A percentile compares a stretch with the other conserved stretches of the same genome.
These are phyloP conservation scores for Cadophora sp. DNA, from an alignment of 2,329 filamentous ascomycete genomes.

Conservation along the genomic window DNA sequence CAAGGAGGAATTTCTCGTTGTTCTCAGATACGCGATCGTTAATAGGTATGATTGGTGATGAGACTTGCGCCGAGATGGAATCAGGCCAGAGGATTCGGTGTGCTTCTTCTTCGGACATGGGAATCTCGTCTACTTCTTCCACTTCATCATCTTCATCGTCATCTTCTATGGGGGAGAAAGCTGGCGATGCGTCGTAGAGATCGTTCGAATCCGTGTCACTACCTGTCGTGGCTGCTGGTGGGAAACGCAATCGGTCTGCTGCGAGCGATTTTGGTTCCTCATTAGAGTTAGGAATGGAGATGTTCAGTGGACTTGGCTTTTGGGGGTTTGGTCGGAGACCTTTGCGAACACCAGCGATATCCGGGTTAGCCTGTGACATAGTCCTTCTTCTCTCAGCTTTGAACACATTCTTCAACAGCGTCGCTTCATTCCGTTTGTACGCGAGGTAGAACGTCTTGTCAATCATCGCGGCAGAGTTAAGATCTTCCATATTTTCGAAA, in stretches of 20 bases:
- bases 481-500: conserved; percentile 51
- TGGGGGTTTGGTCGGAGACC: not conserved
- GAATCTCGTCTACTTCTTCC: conserved; percentile 14
- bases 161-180: conserved; percentile 15
- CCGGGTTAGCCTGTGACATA: conserved; percentile 20
- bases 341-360: conserved; percentile 18
- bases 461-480: conserved; percentile 52
- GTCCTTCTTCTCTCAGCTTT: conserved; percentile 33
- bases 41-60: conserved; percentile 1
- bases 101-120: conserved; percentile 42
- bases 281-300: conserved; percentile 18
- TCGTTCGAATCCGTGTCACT: conserved; percentile 16
- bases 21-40: conserved; percentile 25
- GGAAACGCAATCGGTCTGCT: conserved; percentile 16
- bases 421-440: conserved; percentile 54
- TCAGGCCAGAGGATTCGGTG: conserved; percentile 40
- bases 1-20: conserved; percentile 51
- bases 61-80: conserved; percentile 1
- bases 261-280: conserved; percentile 33
- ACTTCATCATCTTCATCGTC: not conserved
- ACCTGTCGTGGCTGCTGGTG: not conserved
- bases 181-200: conserved; percentile 34
- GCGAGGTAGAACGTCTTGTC: conserved; percentile 53
- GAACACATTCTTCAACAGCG: conserved; percentile 45
- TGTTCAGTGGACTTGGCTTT: conserved; percentile 10